A percentile compares a stretch with the other conserved stretches of the same genome.
Evolutionary conservation across 352 stramenopile species (phyloP).

Genomic region (Pythium rhizo-oryzae): DNA sequence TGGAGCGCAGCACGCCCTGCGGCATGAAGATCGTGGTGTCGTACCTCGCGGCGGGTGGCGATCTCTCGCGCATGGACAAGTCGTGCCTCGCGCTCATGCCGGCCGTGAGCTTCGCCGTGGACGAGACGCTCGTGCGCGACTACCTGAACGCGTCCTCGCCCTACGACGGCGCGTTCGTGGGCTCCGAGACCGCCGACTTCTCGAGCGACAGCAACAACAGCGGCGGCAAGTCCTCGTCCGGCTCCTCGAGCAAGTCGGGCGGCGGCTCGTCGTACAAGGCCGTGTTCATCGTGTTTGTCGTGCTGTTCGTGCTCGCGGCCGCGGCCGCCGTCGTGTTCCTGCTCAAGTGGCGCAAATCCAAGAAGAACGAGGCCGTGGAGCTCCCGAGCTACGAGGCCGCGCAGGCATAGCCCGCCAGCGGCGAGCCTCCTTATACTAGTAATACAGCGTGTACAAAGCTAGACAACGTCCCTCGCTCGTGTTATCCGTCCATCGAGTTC

Average conservation of each 20-base stretch:
- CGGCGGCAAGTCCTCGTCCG: slow-evolving; percentile 4
- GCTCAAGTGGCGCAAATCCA: slow-evolving; percentile 33
- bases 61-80: slow-evolving; percentile 32
- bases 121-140: slow-evolving; percentile 46
- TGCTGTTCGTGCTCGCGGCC: slow-evolving; percentile 38
- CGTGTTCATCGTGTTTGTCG: slow-evolving; percentile 40
- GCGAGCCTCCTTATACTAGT: no score
- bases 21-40: slow-evolving; percentile 36
- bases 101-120: slow-evolving; percentile 18
- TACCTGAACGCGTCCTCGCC: slow-evolving; percentile 36
- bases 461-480: no score
- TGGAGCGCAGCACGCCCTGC: slow-evolving; percentile 28
- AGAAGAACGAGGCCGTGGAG: slow-evolving; percentile 1
- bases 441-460: no score
- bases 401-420: background rate
- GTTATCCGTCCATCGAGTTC: no score
- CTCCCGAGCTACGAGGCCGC: slow-evolving; percentile 15
- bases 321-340: slow-evolving; percentile 29
- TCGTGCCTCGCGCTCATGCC: slow-evolving; percentile 35
- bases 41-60: slow-evolving; percentile 32
- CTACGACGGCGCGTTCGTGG: slow-evolving; percentile 41
- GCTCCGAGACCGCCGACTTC: slow-evolving; percentile 13
- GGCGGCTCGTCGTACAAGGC: slow-evolving; percentile 36
- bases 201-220: slow-evolving; percentile 14
- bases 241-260: background rate